These are phyloP conservation scores for Stellera chamaejasme DNA, from an alignment of 345 rosid genomes.

Conservation along the genomic window DNA sequence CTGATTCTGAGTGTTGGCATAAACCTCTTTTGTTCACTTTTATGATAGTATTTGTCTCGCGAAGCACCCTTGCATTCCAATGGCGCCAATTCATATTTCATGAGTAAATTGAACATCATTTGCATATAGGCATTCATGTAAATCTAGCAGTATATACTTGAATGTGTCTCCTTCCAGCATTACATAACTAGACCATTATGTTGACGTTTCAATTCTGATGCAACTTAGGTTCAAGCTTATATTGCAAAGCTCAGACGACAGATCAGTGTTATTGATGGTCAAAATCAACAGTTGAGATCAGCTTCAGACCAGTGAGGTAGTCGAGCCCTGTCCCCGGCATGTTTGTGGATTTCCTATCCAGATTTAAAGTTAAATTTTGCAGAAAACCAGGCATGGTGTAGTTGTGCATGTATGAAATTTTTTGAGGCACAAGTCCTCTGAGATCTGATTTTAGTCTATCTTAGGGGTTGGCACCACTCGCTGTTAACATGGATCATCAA, in stretches of 20 bases:
- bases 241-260: conserved; percentile 60
- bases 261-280: conserved; percentile 57
- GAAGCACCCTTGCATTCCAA: not conserved
- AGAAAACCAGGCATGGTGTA: too few species aligned
- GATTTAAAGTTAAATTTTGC: not conserved
- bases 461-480: too few species aligned
- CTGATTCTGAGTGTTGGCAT: not conserved
- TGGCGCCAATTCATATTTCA: conserved; percentile 1
- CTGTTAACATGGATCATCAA: too few species aligned
- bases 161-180: conserved; percentile 3
- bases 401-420: too few species aligned
- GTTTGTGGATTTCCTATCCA: conserved; percentile 4
- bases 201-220: conserved; percentile 7
- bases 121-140: not conserved
- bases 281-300: conserved; percentile 51
- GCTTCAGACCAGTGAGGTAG: conserved; percentile 40
- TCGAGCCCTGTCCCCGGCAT: not conserved
- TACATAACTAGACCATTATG: conserved; percentile 1
- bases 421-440: too few species aligned
- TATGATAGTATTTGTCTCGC: not conserved
- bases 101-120: not conserved
- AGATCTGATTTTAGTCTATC: too few species aligned
- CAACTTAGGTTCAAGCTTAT: conserved; percentile 63
- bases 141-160: not conserved
- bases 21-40: not conserved